Percentiles rank a stretch among this genome's conserved stretches.
Conservation (phyloP, 2,329 filamentous ascomycete genomes). For the Chaetoscypha palmicola region DNA sequence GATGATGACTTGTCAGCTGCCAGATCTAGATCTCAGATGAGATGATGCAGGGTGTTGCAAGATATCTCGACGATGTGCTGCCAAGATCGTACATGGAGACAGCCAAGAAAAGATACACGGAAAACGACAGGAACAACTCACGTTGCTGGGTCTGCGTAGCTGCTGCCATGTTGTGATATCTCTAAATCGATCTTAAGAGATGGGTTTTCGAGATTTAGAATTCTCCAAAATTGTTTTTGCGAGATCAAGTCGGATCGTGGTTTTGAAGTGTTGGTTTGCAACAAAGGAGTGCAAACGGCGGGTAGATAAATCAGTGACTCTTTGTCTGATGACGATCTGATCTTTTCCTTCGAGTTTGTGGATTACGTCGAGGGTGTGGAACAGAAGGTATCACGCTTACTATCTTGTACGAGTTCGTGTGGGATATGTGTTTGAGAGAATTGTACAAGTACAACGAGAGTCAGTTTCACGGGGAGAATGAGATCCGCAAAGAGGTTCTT, state of each 20-base stretch:
- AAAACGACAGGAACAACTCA: not conserved
- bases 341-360: not conserved
- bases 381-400: slow-evolving; percentile 3
- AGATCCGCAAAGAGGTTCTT: not conserved
- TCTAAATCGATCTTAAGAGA: not conserved
- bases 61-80: not conserved
- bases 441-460: slow-evolving; percentile 1
- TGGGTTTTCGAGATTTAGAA: not conserved
- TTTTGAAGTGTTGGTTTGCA: not conserved
- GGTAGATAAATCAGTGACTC: not conserved
- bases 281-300: not conserved
- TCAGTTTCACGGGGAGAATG: not conserved
- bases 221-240: not conserved
- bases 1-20: not conserved
- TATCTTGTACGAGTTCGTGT: too few species aligned
- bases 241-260: not conserved
- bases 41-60: not conserved
- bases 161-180: not conserved
- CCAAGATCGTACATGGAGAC: slow-evolving; percentile 4
- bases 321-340: slow-evolving; percentile 4
- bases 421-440: not conserved
- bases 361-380: slow-evolving; percentile 5
- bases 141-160: slow-evolving; percentile 1
- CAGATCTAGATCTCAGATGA: not conserved
- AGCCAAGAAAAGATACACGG: slow-evolving; percentile 2